These are phyloP conservation scores for Podaxis rugospora DNA, from an alignment of 768 basidiomycete species.

Conservation along the genomic window DNA sequence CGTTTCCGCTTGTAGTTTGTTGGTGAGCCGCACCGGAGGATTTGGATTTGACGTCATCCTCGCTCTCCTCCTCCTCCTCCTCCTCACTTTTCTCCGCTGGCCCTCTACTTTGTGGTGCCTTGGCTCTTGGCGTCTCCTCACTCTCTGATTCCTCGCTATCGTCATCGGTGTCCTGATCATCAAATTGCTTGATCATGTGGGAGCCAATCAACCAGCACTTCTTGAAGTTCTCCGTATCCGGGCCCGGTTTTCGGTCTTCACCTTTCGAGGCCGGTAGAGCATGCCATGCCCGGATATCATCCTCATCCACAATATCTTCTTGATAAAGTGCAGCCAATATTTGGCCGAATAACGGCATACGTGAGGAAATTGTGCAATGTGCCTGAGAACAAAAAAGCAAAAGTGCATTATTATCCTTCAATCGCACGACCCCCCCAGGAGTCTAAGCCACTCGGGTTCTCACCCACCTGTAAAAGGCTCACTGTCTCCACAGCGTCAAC, in stretches of 20 bases:
- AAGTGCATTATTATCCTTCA: neutral
- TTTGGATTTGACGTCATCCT: conserved; percentile 7
- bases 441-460: neutral
- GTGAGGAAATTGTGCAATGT: conserved; percentile 60
- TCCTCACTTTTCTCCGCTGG: conserved; percentile 5
- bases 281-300: conserved; percentile 89
- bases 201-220: conserved; percentile 69
- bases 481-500: conserved; percentile 80
- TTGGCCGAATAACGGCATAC: conserved; percentile 74
- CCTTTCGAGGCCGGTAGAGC: conserved; percentile 50
- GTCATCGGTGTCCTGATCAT: conserved; percentile 64
- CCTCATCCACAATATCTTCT: conserved; percentile 87
- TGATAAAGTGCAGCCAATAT: conserved; percentile 87
- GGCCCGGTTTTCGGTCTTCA: conserved; percentile 35
- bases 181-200: conserved; percentile 77
- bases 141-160: conserved; percentile 17
- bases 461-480: conserved; percentile 67
- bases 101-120: conserved; percentile 9
- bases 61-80: neutral
- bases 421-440: neutral
- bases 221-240: conserved; percentile 49
- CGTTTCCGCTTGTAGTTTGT: neutral
- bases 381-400: conserved; percentile 31
- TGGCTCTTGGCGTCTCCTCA: conserved; percentile 15
- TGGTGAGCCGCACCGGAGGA: neutral